Conservation (phyloP, 1,139 yeast species). For the Geotrichum phurueaensis region DNA sequence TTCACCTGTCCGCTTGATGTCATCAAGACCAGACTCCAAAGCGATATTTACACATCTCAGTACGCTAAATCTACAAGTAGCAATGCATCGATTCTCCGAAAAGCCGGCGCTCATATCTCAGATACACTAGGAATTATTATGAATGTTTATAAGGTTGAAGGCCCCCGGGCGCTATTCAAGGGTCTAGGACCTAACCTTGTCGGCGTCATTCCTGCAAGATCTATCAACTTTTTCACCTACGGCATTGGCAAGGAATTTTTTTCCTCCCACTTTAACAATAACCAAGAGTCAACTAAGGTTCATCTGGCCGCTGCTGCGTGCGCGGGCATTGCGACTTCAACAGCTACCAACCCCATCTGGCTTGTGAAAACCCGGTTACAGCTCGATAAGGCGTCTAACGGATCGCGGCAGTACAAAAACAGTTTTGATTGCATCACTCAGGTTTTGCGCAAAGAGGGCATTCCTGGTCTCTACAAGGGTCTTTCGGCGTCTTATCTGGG, state of each 20-base stretch:
- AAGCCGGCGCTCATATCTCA: conserved; percentile 62
- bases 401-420: conserved; percentile 63
- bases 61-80: conserved; percentile 23
- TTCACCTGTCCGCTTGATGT: conserved; percentile 94
- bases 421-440: conserved; percentile 78
- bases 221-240: conserved; percentile 93
- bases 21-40: conserved; percentile 89
- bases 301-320: conserved; percentile 83
- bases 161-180: conserved; percentile 77
- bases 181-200: conserved; percentile 95
- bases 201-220: conserved; percentile 98
- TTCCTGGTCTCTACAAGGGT: conserved; percentile 76
- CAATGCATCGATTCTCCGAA: conserved; percentile 31
- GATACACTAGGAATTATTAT: conserved; percentile 75
- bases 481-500: conserved; percentile 92
- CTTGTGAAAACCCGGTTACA: conserved; percentile 90
- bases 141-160: conserved; percentile 68
- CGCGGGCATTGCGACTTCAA: conserved; percentile 93
- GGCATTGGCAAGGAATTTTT: conserved; percentile 81
- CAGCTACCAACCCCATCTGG: conserved; percentile 99
- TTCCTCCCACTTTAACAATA: conserved; percentile 58
- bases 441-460: conserved; percentile 70
- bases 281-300: conserved; percentile 76
- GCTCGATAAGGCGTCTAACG: conserved; percentile 56
- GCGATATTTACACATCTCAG: conserved; percentile 55